phyloP scores from a whole-genome alignment of 352 stramenopile genomes.

The Saprolegnia diclina region DNA sequence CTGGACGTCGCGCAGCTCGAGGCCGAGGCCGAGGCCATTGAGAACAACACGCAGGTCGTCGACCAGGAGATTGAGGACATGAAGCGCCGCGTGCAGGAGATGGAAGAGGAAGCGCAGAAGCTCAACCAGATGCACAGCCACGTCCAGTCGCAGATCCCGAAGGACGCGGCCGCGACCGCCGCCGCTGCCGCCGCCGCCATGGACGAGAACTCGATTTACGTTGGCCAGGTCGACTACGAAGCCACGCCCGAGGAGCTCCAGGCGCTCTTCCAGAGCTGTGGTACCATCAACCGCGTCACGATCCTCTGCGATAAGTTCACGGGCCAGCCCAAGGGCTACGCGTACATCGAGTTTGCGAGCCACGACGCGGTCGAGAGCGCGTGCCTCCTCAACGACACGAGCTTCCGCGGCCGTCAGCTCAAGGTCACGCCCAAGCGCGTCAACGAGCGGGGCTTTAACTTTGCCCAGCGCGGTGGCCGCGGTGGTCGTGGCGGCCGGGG shows the following conservation, averaged over 20 bases:
- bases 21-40: constrained; percentile 35
- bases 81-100: constrained; percentile 74
- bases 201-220: constrained; percentile 88
- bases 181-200: constrained; percentile 36
- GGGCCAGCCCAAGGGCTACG: constrained; percentile 91
- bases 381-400: constrained; percentile 88
- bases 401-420: constrained; percentile 86
- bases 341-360: constrained; percentile 92
- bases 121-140: constrained; percentile 80
- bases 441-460: constrained; percentile 79
- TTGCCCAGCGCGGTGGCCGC: constrained; percentile 43
- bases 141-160: constrained; percentile 71
- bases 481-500: constrained; percentile 37
- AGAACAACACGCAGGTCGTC: constrained; percentile 28
- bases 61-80: constrained; percentile 81
- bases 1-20: constrained; percentile 51
- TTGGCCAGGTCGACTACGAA: constrained; percentile 96
- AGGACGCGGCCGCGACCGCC: constrained; percentile 36
- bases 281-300: constrained; percentile 95
- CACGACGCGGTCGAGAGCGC: constrained; percentile 84
- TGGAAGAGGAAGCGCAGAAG: constrained; percentile 79
- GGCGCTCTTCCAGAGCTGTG: constrained; percentile 94
- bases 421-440: constrained; percentile 86
- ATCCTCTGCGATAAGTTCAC: constrained; percentile 98
- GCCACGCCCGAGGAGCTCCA: constrained; percentile 94